These are phyloP conservation scores for Pueraria montana DNA, from an alignment of 306 rosid genomes.

Conservation along the genomic window DNA sequence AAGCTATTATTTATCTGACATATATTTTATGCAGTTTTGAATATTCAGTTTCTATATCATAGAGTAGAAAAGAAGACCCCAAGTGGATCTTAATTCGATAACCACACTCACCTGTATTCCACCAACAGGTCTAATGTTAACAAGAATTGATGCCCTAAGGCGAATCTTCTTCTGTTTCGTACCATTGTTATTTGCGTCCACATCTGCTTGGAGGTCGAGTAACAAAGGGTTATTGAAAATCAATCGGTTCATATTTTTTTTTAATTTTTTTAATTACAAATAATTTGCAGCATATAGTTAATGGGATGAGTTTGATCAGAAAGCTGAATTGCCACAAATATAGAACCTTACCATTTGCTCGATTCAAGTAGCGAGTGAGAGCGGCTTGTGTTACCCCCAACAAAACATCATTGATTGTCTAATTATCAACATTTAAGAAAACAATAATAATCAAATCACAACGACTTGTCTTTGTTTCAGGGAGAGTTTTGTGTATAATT, in stretches of 20 bases:
- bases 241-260: background rate
- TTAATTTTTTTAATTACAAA: background rate
- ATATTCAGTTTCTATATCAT: no score
- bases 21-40: no score
- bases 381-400: constrained; percentile 78
- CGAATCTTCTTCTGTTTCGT: constrained; percentile 47
- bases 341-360: constrained; percentile 56
- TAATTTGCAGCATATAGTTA: background rate
- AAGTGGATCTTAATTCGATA: background rate
- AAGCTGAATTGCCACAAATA: background rate
- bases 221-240: background rate
- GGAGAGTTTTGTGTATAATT: background rate
- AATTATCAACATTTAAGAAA: constrained; percentile 26
- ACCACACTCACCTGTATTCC: constrained; percentile 68
- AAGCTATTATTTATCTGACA: no score
- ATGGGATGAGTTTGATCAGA: background rate
- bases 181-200: constrained; percentile 14
- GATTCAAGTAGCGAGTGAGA: constrained; percentile 60
- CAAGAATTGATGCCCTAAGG: constrained; percentile 60
- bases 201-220: constrained; percentile 15
- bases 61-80: no score
- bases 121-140: constrained; percentile 60
- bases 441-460: background rate
- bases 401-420: constrained; percentile 77
- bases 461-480: background rate